Percentiles rank a stretch among this genome's conserved stretches.
Conservation (phyloP, 1,284 basidiomycete genomes). For the Sphagnurus paluster region DNA sequence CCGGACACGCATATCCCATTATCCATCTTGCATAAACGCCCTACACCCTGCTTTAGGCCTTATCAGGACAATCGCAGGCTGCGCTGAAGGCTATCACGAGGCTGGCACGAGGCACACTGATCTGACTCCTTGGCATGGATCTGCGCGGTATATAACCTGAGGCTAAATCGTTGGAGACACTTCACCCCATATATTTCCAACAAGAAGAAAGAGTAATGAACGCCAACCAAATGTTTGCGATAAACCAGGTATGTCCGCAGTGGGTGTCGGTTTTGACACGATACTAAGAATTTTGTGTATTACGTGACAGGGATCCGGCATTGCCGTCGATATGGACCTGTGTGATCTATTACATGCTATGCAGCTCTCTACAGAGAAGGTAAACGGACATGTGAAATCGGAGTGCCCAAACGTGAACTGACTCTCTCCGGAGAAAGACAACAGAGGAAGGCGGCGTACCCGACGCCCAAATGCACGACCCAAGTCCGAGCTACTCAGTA, state of each 20-base stretch:
- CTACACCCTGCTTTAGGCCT: conserved; percentile 1
- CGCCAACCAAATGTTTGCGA: neutral
- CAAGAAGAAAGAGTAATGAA: conserved; percentile 1
- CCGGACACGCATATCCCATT: neutral
- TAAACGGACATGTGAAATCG: conserved; percentile 20
- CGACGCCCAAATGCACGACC: conserved; percentile 34
- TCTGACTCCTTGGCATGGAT: neutral
- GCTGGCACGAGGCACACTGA: conserved; percentile 8
- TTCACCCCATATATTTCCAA: neutral
- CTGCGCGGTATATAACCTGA: conserved; percentile 1
- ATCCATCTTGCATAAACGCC: neutral
- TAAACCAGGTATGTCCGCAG: conserved; percentile 5
- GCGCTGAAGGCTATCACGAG: conserved; percentile 9
- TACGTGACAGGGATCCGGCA: neutral
- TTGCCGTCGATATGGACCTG: conserved; percentile 40
- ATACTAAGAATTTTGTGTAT: neutral
- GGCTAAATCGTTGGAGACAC: neutral
- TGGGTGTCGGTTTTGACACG: neutral
- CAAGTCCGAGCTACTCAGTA: conserved; percentile 42
- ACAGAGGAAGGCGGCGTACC: conserved; percentile 23
- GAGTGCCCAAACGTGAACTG: conserved; percentile 9
- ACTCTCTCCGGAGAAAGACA: conserved; percentile 41
- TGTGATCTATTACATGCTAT: conserved; percentile 50
- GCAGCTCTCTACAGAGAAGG: conserved; percentile 33
- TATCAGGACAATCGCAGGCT: conserved; percentile 10